Base-by-base conservation (phyloP, 2,329 filamentous ascomycete species). In the Pseudopyrenochaeta lycopersici region DNA sequence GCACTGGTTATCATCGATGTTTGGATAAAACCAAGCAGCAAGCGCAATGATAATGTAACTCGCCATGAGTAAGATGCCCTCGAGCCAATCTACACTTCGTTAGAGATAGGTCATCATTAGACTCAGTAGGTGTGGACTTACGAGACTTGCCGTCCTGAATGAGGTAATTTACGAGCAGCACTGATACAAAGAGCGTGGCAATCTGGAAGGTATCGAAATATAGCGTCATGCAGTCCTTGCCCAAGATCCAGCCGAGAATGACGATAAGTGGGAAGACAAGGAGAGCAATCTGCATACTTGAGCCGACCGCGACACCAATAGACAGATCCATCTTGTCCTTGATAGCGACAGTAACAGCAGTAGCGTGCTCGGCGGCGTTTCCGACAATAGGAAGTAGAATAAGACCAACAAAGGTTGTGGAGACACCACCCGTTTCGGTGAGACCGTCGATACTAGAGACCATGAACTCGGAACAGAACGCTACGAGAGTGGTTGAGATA, bases 161-260 rank as follows among this genome's bases (percentile, higher is more conserved):
- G 15, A 88, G 77, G 63, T 88, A 88, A 68, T 87, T 88, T 39
- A 88, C 84, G 58, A 85, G 62, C 44, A 82, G 70, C n/a, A 82
- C 76, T 30, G 73, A 75, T 20, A 88, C 82, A 54, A 88, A 88
- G 1, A 88, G 73, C 1, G 85, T 76, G 2, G 82, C 89, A 12
- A 97, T 88, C 77, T 97, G 91, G 80, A 97, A 97, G 1, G 88
- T 88, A 70, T 96, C 91, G 72, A 97, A 95, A 73, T 89, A 89
- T 4, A 96, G 83, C 17, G 88, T 91, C 91, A 90, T 88, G 32
- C 81, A 77, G 44, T 84, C 78, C 15, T 84, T 80, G 47, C 83
- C 83, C 46, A 84, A 79, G 51, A 82, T 82, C 86, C 86, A 88
- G 48, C 84, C 85, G 46, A 88, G 79, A 35, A 88, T 78, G 18